Base-by-base conservation (phyloP, 495 filamentous ascomycete species). In the Neurospora sp. region DNA sequence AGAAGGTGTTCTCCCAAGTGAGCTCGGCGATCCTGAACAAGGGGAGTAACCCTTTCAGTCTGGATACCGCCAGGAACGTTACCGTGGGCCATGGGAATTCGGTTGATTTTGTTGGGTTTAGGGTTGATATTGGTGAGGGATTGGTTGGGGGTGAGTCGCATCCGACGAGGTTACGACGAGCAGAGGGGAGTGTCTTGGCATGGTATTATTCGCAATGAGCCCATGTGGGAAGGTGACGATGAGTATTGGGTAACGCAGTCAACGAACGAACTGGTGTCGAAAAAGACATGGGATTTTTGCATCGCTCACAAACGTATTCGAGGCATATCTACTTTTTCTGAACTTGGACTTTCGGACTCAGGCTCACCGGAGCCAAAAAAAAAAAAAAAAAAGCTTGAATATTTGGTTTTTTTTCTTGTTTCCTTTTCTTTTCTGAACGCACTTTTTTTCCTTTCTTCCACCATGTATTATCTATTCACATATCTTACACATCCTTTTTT, bases 31-130 rank as follows among this genome's bases (percentile, higher is more conserved):
- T 71, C 11, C 74, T 65, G 6, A 65, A 35, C 31, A 27, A 81
- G 0, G 73, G 73, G 46, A 81, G 77, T 27, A 73, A 73, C 1
- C 61, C 69, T 0, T 73, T 79, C 2, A 78, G 73, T 20, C 71
- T 74, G 9, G 76, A 80, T 2, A 69, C 79, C 65, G 82, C 85
- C 31, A 72, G 75, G 22, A 85, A 85, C 44, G 77, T 86, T 9
- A 83, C 82, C 27, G 72, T 86, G 38, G 83, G 83, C 16, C 79
- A 78, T 68, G 80, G 78, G 35, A 83, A 81, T 71, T 80, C 80
- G 20, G 80, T 88, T 37, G 79, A 89, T 76, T 73, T 89, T 44
- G 80, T 88, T 12, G 76, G 78, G 37, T 80, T 84, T n/a, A 38
- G 27, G 35, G 69, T 80, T 9, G 69, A 74, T 69, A 65, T 71